Evolutionary conservation across 1,284 basidiomycete genomes (phyloP).

Genomic region (Paramarasmius palmivorus): DNA sequence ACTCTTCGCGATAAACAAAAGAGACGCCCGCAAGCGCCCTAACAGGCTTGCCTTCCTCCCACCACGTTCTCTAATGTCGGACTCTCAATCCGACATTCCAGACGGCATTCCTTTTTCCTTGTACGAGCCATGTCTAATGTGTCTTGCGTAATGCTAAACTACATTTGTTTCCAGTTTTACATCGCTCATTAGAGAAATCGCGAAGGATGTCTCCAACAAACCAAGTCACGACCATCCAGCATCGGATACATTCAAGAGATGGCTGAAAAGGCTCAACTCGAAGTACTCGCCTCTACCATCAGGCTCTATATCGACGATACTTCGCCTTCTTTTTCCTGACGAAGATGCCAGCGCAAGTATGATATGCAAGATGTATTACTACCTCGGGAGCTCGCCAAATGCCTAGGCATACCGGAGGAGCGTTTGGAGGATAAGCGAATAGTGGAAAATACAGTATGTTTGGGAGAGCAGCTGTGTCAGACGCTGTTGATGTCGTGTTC

Average conservation of each 20-base stretch:
- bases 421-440: slow-evolving; percentile 52
- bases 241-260: slow-evolving; percentile 42
- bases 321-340: slow-evolving; percentile 82
- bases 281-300: slow-evolving; percentile 47
- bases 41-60: too few relatives aligned
- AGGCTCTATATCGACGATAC: slow-evolving; percentile 52
- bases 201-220: slow-evolving; percentile 23
- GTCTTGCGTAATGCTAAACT: too few relatives aligned
- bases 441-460: slow-evolving; percentile 56
- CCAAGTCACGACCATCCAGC: slow-evolving; percentile 30
- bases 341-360: slow-evolving; percentile 73
- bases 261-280: slow-evolving; percentile 44
- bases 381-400: slow-evolving; percentile 50
- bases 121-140: too few relatives aligned
- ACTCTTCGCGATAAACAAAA: too few relatives aligned
- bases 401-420: slow-evolving; percentile 44
- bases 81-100: not conserved
- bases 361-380: slow-evolving; percentile 73
- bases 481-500: slow-evolving; percentile 37
- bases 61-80: not conserved
- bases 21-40: too few relatives aligned
- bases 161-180: slow-evolving; percentile 43
- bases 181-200: slow-evolving; percentile 43
- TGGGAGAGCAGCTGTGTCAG: slow-evolving; percentile 64
- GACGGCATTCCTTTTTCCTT: not conserved